These are phyloP conservation scores for Porphyrellus cyaneotinctus DNA, from an alignment of 768 basidiomycete genomes.

Conservation along the genomic window DNA sequence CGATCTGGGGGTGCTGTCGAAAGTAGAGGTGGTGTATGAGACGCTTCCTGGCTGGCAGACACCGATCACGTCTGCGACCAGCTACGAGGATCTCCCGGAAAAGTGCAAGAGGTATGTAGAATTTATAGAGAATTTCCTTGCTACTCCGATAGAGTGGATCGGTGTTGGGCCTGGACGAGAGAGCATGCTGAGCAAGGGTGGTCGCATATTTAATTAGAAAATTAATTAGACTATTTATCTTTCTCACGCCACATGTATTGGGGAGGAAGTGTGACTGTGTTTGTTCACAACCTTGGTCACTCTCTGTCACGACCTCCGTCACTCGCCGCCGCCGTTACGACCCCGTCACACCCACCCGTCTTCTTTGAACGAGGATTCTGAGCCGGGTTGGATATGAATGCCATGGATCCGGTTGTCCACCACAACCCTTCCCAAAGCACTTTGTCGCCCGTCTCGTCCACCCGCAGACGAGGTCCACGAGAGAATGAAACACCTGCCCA, in stretches of 20 bases:
- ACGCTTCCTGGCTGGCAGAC: slow-evolving; percentile 90
- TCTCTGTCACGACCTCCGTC: slow-evolving; percentile 33
- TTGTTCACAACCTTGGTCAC: slow-evolving; percentile 27
- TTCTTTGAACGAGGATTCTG: slow-evolving; percentile 14
- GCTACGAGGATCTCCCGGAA: slow-evolving; percentile 74
- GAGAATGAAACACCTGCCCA: slow-evolving; percentile 74
- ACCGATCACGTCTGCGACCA: slow-evolving; percentile 58
- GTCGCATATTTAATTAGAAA: slow-evolving; percentile 19
- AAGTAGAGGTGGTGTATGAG: slow-evolving; percentile 81
- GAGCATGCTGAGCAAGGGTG: slow-evolving; percentile 53
- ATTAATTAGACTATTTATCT: not conserved
- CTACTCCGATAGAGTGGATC: slow-evolving; percentile 83
- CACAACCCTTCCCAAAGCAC: slow-evolving; percentile 32
- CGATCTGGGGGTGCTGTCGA: slow-evolving; percentile 75
- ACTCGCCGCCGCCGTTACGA: slow-evolving; percentile 35
- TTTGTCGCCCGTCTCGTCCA: slow-evolving; percentile 28
- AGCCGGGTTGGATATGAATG: slow-evolving; percentile 26
- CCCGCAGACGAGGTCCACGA: slow-evolving; percentile 52
- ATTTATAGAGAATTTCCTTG: slow-evolving; percentile 76
- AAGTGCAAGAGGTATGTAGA: slow-evolving; percentile 83
- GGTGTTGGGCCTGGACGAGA: slow-evolving; percentile 88
- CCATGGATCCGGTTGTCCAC: slow-evolving; percentile 33
- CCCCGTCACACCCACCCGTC: slow-evolving; percentile 26
- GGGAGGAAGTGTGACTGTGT: slow-evolving; percentile 16
- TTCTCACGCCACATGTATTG: slow-evolving; percentile 25